Evolutionary conservation across 768 basidiomycete genomes (phyloP).

Genomic region (Lactarius pseudohatsudake): DNA sequence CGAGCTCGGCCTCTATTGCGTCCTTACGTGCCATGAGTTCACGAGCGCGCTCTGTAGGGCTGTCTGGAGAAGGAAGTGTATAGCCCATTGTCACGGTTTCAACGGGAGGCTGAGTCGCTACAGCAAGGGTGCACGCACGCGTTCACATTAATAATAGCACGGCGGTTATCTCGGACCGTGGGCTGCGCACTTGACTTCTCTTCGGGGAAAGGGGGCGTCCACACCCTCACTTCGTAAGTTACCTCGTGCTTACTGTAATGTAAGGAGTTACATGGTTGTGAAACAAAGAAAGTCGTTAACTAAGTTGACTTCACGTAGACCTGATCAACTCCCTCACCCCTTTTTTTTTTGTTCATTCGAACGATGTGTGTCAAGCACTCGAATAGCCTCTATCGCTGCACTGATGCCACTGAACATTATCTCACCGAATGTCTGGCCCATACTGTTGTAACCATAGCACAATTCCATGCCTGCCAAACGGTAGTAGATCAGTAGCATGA

Average conservation of each 20-base stretch:
- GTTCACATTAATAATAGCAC: not conserved
- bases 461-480: conserved; percentile 70
- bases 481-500: conserved; percentile 5
- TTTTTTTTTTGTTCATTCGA: not conserved
- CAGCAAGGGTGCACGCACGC: not conserved
- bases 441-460: conserved; percentile 73
- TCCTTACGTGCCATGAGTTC: conserved; percentile 68
- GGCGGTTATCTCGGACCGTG: not conserved
- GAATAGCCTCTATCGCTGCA: conserved; percentile 64
- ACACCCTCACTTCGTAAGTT: not conserved
- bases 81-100: conserved; percentile 23
- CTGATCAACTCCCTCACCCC: not conserved
- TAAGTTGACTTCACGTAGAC: not conserved
- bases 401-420: conserved; percentile 79
- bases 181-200: not conserved
- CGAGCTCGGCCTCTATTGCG: conserved; percentile 69
- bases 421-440: conserved; percentile 71
- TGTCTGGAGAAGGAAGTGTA: conserved; percentile 25
- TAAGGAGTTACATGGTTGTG: not conserved
- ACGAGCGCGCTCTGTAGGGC: conserved; percentile 56
- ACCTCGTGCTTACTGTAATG: not conserved
- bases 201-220: too few relatives aligned
- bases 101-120: not conserved
- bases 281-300: not conserved
- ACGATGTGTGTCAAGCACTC: conserved; percentile 45